These are phyloP conservation scores for Debaryomyces sp. DNA, from an alignment of 1,139 yeast genomes.

Conservation along the genomic window DNA sequence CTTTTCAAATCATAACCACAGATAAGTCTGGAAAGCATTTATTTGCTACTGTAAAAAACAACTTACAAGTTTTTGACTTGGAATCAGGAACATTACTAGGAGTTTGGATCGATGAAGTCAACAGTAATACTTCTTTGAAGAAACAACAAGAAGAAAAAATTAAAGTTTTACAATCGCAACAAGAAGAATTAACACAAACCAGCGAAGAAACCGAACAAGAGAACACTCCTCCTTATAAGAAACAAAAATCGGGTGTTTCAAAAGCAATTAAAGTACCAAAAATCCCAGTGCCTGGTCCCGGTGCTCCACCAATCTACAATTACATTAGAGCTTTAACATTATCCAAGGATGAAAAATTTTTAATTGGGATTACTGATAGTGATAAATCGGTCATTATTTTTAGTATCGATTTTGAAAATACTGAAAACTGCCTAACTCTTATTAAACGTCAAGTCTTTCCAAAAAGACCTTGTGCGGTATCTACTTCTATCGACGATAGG, in stretches of 20 bases:
- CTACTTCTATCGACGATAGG: slow-evolving; percentile 55
- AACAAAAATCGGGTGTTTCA: slow-evolving; percentile 30
- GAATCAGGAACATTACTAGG: slow-evolving; percentile 41
- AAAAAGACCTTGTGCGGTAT: slow-evolving; percentile 84
- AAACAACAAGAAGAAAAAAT: slow-evolving; percentile 49
- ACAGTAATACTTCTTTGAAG: slow-evolving; percentile 40
- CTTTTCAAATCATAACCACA: slow-evolving; percentile 58
- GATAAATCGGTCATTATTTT: slow-evolving; percentile 81
- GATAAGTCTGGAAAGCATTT: slow-evolving; percentile 47
- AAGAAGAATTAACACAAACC: slow-evolving; percentile 15
- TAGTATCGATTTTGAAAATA: slow-evolving; percentile 32
- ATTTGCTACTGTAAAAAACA: slow-evolving; percentile 60
- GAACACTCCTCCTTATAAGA: slow-evolving; percentile 27
- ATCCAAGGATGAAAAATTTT: slow-evolving; percentile 48
- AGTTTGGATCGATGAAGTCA: slow-evolving; percentile 61
- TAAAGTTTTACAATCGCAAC: slow-evolving; percentile 24
- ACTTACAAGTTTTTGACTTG: slow-evolving; percentile 52
- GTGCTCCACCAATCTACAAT: slow-evolving; percentile 66
- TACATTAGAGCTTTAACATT: slow-evolving; percentile 65
- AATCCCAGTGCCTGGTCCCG: slow-evolving; percentile 65
- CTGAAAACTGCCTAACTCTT: slow-evolving; percentile 45
- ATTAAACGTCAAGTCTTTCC: slow-evolving; percentile 78
- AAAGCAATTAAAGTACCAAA: slow-evolving; percentile 48
- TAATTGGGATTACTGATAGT: slow-evolving; percentile 77
- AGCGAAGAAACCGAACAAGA: slow-evolving; percentile 17